These are phyloP conservation scores for Stereocaulon alpinum DNA, from an alignment of 495 filamentous ascomycete species.

Conservation along the genomic window DNA sequence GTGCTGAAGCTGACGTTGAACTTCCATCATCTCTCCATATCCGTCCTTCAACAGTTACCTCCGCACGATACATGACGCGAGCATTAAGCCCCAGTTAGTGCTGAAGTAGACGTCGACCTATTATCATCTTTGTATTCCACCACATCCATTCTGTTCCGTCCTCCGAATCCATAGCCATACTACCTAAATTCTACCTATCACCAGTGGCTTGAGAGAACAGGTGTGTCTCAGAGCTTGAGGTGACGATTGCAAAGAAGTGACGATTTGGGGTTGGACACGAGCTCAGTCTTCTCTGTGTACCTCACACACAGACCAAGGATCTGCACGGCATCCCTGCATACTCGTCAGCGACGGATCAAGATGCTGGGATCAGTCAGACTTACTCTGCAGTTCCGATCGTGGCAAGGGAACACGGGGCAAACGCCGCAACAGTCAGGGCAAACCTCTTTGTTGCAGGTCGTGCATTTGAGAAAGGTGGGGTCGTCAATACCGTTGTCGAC, in stretches of 20 bases:
- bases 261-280: conserved; percentile 26
- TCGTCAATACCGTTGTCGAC: conserved; percentile 2
- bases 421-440: conserved; percentile 28
- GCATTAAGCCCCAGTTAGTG: too few relatives aligned
- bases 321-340: background rate
- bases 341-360: too few relatives aligned
- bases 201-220: too few relatives aligned
- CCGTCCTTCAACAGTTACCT: too few relatives aligned
- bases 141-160: background rate
- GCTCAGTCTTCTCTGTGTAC: background rate
- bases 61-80: too few relatives aligned
- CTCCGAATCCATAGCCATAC: background rate
- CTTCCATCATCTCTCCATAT: too few relatives aligned
- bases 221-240: too few relatives aligned
- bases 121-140: background rate
- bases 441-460: conserved; percentile 23
- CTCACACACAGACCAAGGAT: background rate
- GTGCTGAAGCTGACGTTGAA: too few relatives aligned
- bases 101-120: too few relatives aligned
- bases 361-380: background rate
- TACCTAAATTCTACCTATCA: too few relatives aligned
- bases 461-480: conserved; percentile 27
- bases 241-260: too few relatives aligned
- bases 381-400: conserved; percentile 29
- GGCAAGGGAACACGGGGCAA: conserved; percentile 26